Conservation (phyloP, 2,329 filamentous ascomycete genomes). For the Zymoseptoria brevis region DNA sequence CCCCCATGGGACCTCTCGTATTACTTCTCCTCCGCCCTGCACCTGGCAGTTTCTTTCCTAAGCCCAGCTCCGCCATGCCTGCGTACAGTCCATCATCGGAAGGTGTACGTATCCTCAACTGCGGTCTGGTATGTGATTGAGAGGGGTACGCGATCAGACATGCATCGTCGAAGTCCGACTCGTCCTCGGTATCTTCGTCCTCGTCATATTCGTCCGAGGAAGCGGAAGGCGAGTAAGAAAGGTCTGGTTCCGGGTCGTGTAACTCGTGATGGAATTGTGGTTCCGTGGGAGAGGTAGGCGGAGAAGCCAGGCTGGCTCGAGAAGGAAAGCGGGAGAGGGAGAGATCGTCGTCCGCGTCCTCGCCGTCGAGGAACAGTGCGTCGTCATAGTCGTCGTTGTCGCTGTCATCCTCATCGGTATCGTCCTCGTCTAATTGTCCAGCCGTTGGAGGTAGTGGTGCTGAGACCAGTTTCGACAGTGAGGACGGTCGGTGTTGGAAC, state of each 20-base stretch:
- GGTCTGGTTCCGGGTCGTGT: background rate
- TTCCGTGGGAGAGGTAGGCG: background rate
- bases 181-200: background rate
- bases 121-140: background rate
- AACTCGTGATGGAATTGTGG: background rate
- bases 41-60: background rate
- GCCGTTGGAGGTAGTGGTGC: background rate
- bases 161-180: background rate
- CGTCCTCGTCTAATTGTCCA: constrained; percentile 4
- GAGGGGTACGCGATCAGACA: background rate
- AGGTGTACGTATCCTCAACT: background rate
- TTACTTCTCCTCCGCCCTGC: background rate
- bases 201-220: background rate
- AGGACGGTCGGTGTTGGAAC: constrained; percentile 1
- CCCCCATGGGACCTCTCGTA: background rate
- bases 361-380: constrained; percentile 4
- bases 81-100: background rate
- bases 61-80: background rate
- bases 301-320: constrained; percentile 6
- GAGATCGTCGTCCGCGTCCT: constrained; percentile 12
- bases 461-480: background rate
- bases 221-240: background rate
- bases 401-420: constrained; percentile 3
- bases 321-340: constrained; percentile 13
- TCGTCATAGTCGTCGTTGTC: constrained; percentile 4